A percentile compares a stretch with the other conserved stretches of the same genome.
Evolutionary conservation across 495 filamentous ascomycete genomes (phyloP).

Genomic region (Aspergillus diversus): DNA sequence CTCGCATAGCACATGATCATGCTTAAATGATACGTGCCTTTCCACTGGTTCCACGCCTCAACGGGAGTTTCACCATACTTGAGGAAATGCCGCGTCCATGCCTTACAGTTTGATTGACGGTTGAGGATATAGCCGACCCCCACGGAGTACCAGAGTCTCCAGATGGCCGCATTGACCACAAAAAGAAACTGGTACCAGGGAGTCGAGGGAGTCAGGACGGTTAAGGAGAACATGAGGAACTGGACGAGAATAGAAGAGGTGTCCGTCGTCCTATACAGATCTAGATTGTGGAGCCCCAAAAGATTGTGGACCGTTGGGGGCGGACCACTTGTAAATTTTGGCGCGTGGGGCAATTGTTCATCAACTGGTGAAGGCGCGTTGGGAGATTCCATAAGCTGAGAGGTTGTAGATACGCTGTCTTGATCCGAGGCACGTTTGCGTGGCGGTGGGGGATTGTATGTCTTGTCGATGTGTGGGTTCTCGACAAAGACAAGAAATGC

Average conservation of each 20-base stretch:
- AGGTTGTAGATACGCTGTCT: slow-evolving; percentile 39
- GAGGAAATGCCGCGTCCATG: slow-evolving; percentile 95
- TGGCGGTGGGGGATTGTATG: slow-evolving; percentile 87
- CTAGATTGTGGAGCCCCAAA: slow-evolving; percentile 79
- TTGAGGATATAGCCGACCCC: slow-evolving; percentile 85
- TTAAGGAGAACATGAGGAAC: slow-evolving; percentile 71
- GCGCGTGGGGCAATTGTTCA: slow-evolving; percentile 43
- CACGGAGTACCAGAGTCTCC: slow-evolving; percentile 91
- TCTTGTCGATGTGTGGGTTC: slow-evolving; percentile 98
- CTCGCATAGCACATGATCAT: slow-evolving; percentile 85
- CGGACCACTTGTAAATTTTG: slow-evolving; percentile 42
- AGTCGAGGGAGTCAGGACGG: slow-evolving; percentile 77
- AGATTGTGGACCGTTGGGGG: slow-evolving; percentile 78
- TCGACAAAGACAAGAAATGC: slow-evolving; percentile 88
- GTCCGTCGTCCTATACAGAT: slow-evolving; percentile 84
- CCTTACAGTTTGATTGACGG: slow-evolving; percentile 83
- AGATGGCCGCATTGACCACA: slow-evolving; percentile 74
- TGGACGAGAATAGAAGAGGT: slow-evolving; percentile 75
- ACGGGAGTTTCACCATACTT: slow-evolving; percentile 89
- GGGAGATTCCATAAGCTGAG: slow-evolving; percentile 39
- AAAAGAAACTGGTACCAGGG: slow-evolving; percentile 74
- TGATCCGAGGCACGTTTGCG: slow-evolving; percentile 57
- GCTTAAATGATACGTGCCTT: slow-evolving; percentile 90
- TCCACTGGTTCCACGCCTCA: slow-evolving; percentile 98
- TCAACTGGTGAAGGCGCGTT: slow-evolving; percentile 43